Conservation (phyloP, 1,139 yeast genomes). For the Kodamaea sp. region DNA sequence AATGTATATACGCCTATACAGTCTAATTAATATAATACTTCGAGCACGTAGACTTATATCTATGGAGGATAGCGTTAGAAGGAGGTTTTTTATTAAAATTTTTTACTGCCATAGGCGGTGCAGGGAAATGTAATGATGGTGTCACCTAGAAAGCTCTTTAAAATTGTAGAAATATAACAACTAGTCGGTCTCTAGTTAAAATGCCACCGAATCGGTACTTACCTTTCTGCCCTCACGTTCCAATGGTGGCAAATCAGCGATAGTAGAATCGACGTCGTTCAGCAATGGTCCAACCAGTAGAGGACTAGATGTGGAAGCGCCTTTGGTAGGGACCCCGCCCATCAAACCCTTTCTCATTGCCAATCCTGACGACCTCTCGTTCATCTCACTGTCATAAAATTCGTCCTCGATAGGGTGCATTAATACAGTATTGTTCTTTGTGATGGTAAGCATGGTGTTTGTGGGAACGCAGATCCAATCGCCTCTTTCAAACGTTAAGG, state of each 20-base stretch:
- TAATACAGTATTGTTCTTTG: slow-evolving; percentile 75
- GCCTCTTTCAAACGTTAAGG: slow-evolving; percentile 91
- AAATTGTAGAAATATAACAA: no score
- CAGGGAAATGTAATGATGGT: no score
- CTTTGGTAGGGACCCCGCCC: slow-evolving; percentile 55
- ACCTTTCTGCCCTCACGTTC: slow-evolving; percentile 76
- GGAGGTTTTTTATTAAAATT: no score
- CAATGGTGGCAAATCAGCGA: slow-evolving; percentile 73
- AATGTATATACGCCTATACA: no score
- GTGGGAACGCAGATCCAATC: slow-evolving; percentile 99
- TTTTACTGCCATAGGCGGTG: no score
- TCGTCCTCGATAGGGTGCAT: slow-evolving; percentile 92
- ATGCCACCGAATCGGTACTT: slow-evolving; percentile 1
- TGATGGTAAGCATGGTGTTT: slow-evolving; percentile 81
- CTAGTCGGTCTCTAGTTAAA: no score
- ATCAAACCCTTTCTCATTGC: slow-evolving; percentile 92
- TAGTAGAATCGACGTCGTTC: slow-evolving; percentile 40
- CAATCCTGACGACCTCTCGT: slow-evolving; percentile 71
- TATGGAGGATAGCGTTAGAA: no score
- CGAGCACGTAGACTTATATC: no score
- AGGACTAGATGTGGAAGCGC: slow-evolving; percentile 2
- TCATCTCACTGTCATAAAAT: slow-evolving; percentile 69
- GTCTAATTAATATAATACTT: no score
- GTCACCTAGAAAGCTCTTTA: no score
- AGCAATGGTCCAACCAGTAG: no score